Base-by-base conservation (phyloP, 768 basidiomycete genomes). In the Serendipita sp. region DNA sequence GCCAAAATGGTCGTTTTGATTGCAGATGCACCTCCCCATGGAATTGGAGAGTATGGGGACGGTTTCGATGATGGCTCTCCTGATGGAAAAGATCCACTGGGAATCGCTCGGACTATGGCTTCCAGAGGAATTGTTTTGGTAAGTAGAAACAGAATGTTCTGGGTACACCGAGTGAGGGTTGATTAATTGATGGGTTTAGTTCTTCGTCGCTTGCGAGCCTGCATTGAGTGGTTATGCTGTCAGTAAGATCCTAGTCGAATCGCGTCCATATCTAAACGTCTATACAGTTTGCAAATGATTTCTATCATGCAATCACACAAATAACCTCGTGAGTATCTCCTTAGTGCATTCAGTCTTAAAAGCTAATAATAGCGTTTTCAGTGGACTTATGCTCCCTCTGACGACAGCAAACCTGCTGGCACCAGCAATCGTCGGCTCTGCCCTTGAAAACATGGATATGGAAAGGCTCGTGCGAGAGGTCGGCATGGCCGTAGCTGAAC, bases 131-230 rank as follows among this genome's bases (percentile, higher is more conserved):
- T 98, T 70, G 91, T 91, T 7, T 75, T 97, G 67, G 94, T 91
- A 72, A 71, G 86, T 75, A 23, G 8, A 15, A 30, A 60, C 54
- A 32, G 62, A 30, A 52, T 66, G 35, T 65, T 48, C 34, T 23
- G 54, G 3, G 18, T 16, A 36, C 18, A 13, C 54, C 28, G 18
- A 4, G 60, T 66, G n/a, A 63, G 35, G 66, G 63, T 28, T 67
- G 13, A 63, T 44, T 66, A 28, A 30, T 63, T 68, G 28, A 64
- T 45, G 64, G 23, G 36, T 66, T 4, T 73, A 96, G 92, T 97
- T 97, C 77, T 93, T 96, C 73, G 95, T 98, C n/a, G 95, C 95
- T 34, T 98, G 95, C 76, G 95, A 98, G 74, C 94, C 95, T 65
- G 93, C 91, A 3, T 79, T 95, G 66, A 92, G 90, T 68, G 91